A percentile compares a stretch with the other conserved stretches of the same genome.
Conservation (phyloP, 2,329 filamentous ascomycete species). For the Pezicula rhizophila region DNA sequence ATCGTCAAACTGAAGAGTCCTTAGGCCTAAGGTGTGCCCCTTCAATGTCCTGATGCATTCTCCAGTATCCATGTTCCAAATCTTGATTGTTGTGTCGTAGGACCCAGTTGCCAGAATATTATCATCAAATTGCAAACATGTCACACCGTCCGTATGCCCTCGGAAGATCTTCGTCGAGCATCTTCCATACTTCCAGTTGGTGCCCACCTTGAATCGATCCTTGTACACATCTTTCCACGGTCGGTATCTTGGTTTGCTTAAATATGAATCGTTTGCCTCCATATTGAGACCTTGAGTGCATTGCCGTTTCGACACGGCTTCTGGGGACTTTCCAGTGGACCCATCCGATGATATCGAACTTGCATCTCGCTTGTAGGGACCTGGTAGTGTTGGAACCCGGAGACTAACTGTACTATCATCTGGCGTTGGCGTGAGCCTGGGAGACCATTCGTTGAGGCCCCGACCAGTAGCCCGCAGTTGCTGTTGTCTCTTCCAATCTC, state of each 20-base stretch:
- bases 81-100: conserved; percentile 90
- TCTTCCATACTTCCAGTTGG: conserved; percentile 94
- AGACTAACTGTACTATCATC: conserved; percentile 23
- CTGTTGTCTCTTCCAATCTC: conserved; percentile 81
- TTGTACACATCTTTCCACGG: conserved; percentile 98
- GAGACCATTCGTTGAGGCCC: conserved; percentile 47
- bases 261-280: conserved; percentile 12
- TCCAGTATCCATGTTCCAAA: conserved; percentile 90
- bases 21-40: conserved; percentile 78
- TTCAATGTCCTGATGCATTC: conserved; percentile 77
- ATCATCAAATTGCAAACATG: conserved; percentile 65
- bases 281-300: conserved; percentile 9
- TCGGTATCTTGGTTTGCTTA: conserved; percentile 44
- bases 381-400: conserved; percentile 9
- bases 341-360: conserved; percentile 11
- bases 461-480: conserved; percentile 60
- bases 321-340: conserved; percentile 3
- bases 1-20: conserved; percentile 89
- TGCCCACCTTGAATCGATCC: conserved; percentile 90
- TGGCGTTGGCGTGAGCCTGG: conserved; percentile 41
- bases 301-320: conserved; percentile 17
- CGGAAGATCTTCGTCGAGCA: conserved; percentile 79
- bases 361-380: conserved; percentile 20
- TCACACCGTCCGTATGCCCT: conserved; percentile 84
- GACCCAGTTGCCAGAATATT: conserved; percentile 89